Percentiles rank a stretch among this genome's conserved stretches.
Conservation (phyloP, 768 basidiomycete genomes). For the Exsudoporus frostii region DNA sequence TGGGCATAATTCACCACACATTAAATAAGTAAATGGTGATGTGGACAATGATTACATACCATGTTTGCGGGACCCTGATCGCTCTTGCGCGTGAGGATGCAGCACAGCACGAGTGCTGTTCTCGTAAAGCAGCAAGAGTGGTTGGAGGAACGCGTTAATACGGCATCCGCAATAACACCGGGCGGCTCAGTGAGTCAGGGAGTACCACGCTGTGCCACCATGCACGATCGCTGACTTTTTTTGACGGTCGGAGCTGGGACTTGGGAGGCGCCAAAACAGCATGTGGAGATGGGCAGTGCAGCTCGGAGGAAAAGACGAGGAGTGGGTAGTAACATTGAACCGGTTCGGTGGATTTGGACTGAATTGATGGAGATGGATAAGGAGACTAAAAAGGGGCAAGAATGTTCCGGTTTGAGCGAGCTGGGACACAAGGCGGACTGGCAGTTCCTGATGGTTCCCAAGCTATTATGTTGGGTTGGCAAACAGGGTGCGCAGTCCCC, state of each 20-base stretch:
- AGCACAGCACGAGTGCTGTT: constrained; percentile 5
- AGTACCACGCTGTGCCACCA: constrained; percentile 2
- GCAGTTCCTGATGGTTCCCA: constrained; percentile 32
- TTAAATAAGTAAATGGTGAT: constrained; percentile 5
- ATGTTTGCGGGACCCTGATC: constrained; percentile 13
- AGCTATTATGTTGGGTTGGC: constrained; percentile 7
- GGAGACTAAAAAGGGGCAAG: constrained; percentile 9
- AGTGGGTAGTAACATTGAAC: not conserved
- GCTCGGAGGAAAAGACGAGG: not conserved
- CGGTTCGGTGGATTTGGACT: constrained; percentile 14
- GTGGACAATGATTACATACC: not conserved
- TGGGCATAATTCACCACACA: not conserved
- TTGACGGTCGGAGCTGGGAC: not conserved
- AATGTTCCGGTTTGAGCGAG: constrained; percentile 17
- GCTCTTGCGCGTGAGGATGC: constrained; percentile 11
- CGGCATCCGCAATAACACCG: constrained; percentile 22
- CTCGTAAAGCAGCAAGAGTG: constrained; percentile 6
- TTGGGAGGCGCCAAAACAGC: constrained; percentile 4
- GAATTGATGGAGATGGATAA: constrained; percentile 26
- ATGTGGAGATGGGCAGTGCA: constrained; percentile 16
- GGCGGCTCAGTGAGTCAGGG: not conserved
- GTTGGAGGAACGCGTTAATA: constrained; percentile 6
- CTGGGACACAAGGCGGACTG: constrained; percentile 27
- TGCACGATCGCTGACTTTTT: not conserved
- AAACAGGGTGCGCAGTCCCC: not conserved